Conservation (phyloP, 1,139 yeast genomes). For the Diutina pseudorugosa region DNA sequence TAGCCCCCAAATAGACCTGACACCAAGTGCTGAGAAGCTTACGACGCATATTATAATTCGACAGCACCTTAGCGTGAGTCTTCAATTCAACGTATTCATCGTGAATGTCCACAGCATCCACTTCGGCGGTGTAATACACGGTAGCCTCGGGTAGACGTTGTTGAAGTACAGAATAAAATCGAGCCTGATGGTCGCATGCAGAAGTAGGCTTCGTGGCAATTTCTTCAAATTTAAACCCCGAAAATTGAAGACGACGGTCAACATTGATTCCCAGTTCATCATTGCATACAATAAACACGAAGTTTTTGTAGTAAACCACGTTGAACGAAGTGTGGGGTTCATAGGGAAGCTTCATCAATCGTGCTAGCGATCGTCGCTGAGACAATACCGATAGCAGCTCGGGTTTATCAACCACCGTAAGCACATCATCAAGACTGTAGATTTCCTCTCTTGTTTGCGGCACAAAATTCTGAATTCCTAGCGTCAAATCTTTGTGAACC, state of each 20-base stretch:
- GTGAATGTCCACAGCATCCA: neutral
- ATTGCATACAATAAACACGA: neutral
- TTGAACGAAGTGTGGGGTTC: neutral
- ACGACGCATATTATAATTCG: neutral
- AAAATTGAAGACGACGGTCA: neutral
- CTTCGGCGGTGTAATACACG: neutral
- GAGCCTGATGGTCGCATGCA: neutral
- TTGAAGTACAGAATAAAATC: neutral
- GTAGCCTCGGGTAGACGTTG: neutral
- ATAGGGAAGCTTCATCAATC: neutral
- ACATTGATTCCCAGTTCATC: neutral
- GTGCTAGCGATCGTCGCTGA: neutral
- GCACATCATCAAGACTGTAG: neutral
- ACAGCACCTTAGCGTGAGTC: constrained; percentile 1
- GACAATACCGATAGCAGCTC: neutral
- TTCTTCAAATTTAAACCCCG: neutral
- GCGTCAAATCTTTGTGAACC: neutral
- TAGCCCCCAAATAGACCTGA: neutral
- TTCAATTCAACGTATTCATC: neutral
- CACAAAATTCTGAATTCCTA: neutral
- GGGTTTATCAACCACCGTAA: neutral
- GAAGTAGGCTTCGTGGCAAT: neutral
- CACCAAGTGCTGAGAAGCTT: constrained; percentile 1
- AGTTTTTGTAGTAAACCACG: neutral
- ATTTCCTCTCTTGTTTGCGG: neutral